phyloP scores from a whole-genome alignment of 352 stramenopile species.

The Globisporangium echinulatum region DNA sequence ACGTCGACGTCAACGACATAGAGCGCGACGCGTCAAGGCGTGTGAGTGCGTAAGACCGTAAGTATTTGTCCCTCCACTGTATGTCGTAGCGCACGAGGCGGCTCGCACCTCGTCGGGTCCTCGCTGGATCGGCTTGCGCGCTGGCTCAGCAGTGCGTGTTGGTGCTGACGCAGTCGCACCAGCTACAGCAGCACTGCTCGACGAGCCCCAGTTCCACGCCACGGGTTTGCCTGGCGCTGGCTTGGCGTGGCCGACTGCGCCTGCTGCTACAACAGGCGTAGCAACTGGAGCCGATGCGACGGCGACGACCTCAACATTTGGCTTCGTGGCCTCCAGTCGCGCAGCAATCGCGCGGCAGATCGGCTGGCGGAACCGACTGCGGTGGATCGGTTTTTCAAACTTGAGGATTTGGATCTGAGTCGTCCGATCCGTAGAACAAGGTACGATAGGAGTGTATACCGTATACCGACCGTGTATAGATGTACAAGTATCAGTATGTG shows the following conservation, averaged over 20 bases:
- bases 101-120: slow-evolving; percentile 10
- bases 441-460: no score
- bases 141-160: no score
- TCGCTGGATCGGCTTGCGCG: background rate
- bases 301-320: background rate
- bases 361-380: slow-evolving; percentile 42
- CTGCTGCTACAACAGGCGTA: background rate
- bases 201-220: slow-evolving; percentile 11
- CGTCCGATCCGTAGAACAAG: no score
- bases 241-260: background rate
- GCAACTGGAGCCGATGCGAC: background rate
- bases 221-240: background rate
- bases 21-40: background rate
- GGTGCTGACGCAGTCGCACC: background rate
- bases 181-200: background rate
- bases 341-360: slow-evolving; percentile 23
- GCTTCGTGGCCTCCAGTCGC: slow-evolving; percentile 7
- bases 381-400: slow-evolving; percentile 55
- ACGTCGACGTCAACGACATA: no score
- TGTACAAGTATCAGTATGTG: no score
- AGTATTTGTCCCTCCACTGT: no score
- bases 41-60: background rate
- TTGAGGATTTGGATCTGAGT: slow-evolving; percentile 33
- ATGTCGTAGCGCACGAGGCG: background rate
- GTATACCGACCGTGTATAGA: no score